Evolutionary conservation across 106 monocot genomes (phyloP).

Genomic region (Posidonia australis): DNA sequence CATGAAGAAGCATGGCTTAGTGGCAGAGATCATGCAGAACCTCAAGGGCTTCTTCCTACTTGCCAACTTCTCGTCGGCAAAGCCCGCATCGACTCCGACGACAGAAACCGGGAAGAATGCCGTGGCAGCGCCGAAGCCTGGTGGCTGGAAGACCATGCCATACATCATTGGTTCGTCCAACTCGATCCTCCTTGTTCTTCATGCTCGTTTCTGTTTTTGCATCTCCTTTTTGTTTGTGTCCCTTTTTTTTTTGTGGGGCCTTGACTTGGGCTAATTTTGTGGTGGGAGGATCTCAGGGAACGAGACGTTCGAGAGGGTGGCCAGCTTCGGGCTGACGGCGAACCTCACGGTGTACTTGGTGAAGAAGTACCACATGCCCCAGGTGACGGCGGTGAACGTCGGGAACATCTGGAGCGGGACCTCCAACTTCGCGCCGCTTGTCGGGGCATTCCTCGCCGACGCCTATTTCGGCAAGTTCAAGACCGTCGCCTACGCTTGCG

Average conservation of each 20-base stretch:
- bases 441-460: slow-evolving; percentile 47
- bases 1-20: background rate
- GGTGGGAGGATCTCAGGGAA: slow-evolving; percentile 38
- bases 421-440: slow-evolving; percentile 31
- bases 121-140: background rate
- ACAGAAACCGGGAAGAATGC: background rate
- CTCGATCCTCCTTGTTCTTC: no score
- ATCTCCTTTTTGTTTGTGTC: background rate
- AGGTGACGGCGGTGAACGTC: slow-evolving; percentile 20
- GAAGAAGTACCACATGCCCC: slow-evolving; percentile 22
- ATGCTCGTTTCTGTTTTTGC: no score
- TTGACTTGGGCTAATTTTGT: background rate
- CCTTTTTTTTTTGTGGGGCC: background rate
- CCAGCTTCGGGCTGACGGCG: slow-evolving; percentile 28
- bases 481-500: slow-evolving; percentile 28
- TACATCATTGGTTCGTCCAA: slow-evolving; percentile 1
- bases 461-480: slow-evolving; percentile 35
- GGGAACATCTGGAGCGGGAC: slow-evolving; percentile 33
- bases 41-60: slow-evolving; percentile 1
- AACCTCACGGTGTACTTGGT: slow-evolving; percentile 38
- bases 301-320: slow-evolving; percentile 43
- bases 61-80: no score
- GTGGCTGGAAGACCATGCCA: slow-evolving; percentile 10
- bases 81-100: background rate
- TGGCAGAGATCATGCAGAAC: background rate